These are phyloP conservation scores for Actinidia polygama DNA, from an alignment of 179 eudicot genomes.

Conservation along the genomic window DNA sequence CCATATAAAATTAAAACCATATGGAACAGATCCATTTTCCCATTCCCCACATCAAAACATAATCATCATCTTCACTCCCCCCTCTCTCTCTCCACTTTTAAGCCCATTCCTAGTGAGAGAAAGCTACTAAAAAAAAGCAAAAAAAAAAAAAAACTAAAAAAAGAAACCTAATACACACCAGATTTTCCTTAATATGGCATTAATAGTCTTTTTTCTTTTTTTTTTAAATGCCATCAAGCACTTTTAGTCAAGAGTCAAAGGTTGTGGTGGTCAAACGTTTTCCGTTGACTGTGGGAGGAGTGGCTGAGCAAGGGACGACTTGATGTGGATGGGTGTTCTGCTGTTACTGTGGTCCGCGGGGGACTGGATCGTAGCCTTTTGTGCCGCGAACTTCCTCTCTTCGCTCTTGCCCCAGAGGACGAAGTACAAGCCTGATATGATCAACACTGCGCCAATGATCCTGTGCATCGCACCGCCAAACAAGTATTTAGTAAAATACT, in stretches of 20 bases:
- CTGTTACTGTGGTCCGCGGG: slow-evolving; percentile 58
- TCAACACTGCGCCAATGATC: slow-evolving; percentile 80
- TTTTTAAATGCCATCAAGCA: background rate
- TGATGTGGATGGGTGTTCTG: slow-evolving; percentile 54
- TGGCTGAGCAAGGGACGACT: slow-evolving; percentile 81
- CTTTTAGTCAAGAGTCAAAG: background rate
- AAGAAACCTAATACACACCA: slow-evolving; percentile 26
- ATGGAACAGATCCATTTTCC: slow-evolving; percentile 10
- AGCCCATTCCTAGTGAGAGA: slow-evolving; percentile 20
- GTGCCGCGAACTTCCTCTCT: slow-evolving; percentile 46
- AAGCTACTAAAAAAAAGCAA: slow-evolving; percentile 24
- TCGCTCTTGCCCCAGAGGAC: slow-evolving; percentile 85
- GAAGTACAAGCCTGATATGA: slow-evolving; percentile 71
- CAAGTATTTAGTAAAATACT: background rate
- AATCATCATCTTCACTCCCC: slow-evolving; percentile 20
- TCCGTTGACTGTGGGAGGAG: slow-evolving; percentile 74
- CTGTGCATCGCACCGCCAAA: slow-evolving; percentile 42
- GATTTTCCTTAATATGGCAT: slow-evolving; percentile 3
- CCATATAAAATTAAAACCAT: slow-evolving; percentile 27
- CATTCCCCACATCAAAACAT: slow-evolving; percentile 35
- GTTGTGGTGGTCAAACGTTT: slow-evolving; percentile 46
- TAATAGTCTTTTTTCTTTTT: slow-evolving; percentile 1
- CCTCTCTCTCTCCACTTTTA: slow-evolving; percentile 27
- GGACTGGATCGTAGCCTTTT: slow-evolving; percentile 41
- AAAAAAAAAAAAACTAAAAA: slow-evolving; percentile 3